Evolutionary conservation across 352 stramenopile genomes (phyloP).

Genomic region (Saprolegnia diclina): DNA sequence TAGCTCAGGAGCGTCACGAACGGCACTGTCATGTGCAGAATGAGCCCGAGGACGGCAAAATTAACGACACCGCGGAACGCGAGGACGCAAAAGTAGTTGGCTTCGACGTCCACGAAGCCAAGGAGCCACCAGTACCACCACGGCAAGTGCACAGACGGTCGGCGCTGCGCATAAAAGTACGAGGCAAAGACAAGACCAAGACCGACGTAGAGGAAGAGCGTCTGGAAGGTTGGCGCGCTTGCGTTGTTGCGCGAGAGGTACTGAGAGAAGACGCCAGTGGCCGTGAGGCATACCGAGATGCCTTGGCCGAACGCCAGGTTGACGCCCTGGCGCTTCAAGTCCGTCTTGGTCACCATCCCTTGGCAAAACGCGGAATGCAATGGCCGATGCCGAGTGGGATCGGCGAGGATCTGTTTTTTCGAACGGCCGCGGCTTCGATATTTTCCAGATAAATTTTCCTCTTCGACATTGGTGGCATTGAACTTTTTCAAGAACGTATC

Average conservation of each 20-base stretch:
- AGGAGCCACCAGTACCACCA: constrained; percentile 64
- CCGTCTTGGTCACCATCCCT: background rate
- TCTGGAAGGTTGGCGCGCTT: constrained; percentile 55
- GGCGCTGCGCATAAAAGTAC: constrained; percentile 37
- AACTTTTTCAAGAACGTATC: no score
- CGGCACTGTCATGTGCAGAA: constrained; percentile 64
- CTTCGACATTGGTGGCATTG: no score
- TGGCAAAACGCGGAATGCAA: no score
- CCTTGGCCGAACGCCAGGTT: constrained; percentile 43
- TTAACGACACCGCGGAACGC: constrained; percentile 60
- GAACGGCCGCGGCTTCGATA: no score
- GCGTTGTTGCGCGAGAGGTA: constrained; percentile 50
- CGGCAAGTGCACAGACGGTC: constrained; percentile 35
- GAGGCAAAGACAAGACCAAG: constrained; percentile 45
- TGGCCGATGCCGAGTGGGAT: no score
- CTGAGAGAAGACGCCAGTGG: constrained; percentile 49
- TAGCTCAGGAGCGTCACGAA: constrained; percentile 64
- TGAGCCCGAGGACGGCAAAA: constrained; percentile 54
- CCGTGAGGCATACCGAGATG: constrained; percentile 61
- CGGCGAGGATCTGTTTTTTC: no score
- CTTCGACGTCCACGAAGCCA: constrained; percentile 53
- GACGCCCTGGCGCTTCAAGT: background rate
- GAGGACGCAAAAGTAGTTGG: constrained; percentile 68
- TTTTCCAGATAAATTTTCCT: no score
- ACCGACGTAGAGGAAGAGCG: constrained; percentile 48